Conservation (phyloP, 805 yeast species). For the Nakazawaea ishiwadae region DNA sequence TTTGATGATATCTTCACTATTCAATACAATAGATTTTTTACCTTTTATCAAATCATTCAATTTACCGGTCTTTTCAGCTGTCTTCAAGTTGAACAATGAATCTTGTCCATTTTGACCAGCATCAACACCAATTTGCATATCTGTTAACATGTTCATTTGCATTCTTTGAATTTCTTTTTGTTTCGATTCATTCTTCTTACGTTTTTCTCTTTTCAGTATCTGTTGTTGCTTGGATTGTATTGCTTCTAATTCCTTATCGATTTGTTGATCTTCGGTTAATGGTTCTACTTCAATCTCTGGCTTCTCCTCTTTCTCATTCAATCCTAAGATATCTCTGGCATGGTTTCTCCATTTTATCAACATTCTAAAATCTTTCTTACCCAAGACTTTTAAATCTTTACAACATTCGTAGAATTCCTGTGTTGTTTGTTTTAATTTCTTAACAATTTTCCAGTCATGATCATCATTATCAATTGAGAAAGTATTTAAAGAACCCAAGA, state of each 20-base stretch:
- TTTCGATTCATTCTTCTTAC: slow-evolving; percentile 74
- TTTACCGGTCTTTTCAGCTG: slow-evolving; percentile 87
- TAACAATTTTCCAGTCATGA: slow-evolving; percentile 68
- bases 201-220: slow-evolving; percentile 72
- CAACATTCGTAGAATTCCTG: slow-evolving; percentile 77
- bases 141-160: slow-evolving; percentile 96
- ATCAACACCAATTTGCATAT: slow-evolving; percentile 88
- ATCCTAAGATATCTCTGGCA: slow-evolving; percentile 72
- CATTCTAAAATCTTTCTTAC: slow-evolving; percentile 86
- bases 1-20: slow-evolving; percentile 45
- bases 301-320: slow-evolving; percentile 49
- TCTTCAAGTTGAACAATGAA: slow-evolving; percentile 72
- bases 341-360: slow-evolving; percentile 85
- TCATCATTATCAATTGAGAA: slow-evolving; percentile 59
- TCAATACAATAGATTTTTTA: slow-evolving; percentile 60
- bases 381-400: slow-evolving; percentile 89
- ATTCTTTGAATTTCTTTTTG: slow-evolving; percentile 85
- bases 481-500: slow-evolving; percentile 68
- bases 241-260: slow-evolving; percentile 78
- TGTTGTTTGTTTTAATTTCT: slow-evolving; percentile 72
- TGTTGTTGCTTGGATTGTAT: slow-evolving; percentile 67
- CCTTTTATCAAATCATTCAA: slow-evolving; percentile 71
- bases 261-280: slow-evolving; percentile 82
- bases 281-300: slow-evolving; percentile 60
- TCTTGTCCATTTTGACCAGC: slow-evolving; percentile 80